phyloP scores from a whole-genome alignment of 306 rosid species.

The Astragalus membranaceus region DNA sequence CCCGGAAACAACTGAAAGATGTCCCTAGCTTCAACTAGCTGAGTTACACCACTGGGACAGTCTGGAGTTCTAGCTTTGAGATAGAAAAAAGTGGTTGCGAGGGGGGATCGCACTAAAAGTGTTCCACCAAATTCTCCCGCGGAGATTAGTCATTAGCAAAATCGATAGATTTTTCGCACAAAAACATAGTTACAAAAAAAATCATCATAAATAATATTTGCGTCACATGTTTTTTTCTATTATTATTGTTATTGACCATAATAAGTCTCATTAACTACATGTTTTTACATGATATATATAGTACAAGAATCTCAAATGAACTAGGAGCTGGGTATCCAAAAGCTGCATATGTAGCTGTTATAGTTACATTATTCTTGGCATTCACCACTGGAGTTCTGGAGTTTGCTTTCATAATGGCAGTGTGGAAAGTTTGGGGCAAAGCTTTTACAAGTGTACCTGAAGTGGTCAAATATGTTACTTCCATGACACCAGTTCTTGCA shows the following conservation, averaged over 20 bases:
- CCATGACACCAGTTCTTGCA: conserved; percentile 49
- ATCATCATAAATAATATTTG: no score
- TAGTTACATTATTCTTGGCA: conserved; percentile 41
- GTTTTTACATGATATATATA: conserved; percentile 6
- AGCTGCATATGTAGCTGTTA: conserved; percentile 55
- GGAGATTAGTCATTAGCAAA: no score
- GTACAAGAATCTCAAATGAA: conserved; percentile 76
- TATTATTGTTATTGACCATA: neutral
- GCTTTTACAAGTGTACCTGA: conserved; percentile 56
- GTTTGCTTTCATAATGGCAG: conserved; percentile 31
- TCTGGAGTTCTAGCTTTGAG: no score
- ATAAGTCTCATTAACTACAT: neutral
- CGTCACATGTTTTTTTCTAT: neutral
- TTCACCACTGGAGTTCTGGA: conserved; percentile 31
- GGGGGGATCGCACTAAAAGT: no score
- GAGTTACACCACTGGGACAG: no score
- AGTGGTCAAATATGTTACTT: conserved; percentile 49
- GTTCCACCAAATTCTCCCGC: no score
- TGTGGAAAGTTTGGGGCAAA: conserved; percentile 60
- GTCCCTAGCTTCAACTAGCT: no score
- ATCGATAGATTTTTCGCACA: no score
- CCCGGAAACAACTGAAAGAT: no score
- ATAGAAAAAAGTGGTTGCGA: no score
- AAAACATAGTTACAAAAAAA: no score
- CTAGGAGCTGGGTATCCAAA: conserved; percentile 63